These are phyloP conservation scores for Teunomyces funiuensis DNA, from an alignment of 805 yeast species.

Conservation along the genomic window DNA sequence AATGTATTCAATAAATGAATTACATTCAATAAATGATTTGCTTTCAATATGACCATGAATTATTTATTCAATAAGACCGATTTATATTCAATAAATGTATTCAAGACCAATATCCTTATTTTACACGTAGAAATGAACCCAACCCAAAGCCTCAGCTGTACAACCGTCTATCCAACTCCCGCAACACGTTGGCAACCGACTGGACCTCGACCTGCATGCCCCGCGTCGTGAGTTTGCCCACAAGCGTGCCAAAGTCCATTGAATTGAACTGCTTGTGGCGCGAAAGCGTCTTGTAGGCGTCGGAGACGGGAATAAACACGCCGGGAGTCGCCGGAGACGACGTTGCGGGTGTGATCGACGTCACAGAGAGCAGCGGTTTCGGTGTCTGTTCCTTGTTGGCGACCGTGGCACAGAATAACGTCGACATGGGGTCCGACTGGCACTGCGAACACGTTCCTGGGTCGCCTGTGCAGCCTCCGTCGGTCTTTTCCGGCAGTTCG, in stretches of 20 bases:
- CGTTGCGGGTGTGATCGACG: constrained; percentile 8
- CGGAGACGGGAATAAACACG: constrained; percentile 82
- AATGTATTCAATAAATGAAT: too few species aligned
- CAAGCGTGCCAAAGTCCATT: constrained; percentile 72
- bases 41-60: too few species aligned
- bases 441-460: constrained; percentile 88
- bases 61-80: too few species aligned
- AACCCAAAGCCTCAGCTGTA: constrained; percentile 33
- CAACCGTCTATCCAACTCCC: constrained; percentile 75
- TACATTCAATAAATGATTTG: too few species aligned
- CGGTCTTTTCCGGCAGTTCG: constrained; percentile 15
- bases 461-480: constrained; percentile 70
- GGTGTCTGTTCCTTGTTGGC: constrained; percentile 47
- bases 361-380: constrained; percentile 16
- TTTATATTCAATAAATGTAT: too few species aligned
- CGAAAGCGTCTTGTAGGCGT: constrained; percentile 84
- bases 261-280: constrained; percentile 75
- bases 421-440: constrained; percentile 83
- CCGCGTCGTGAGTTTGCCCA: constrained; percentile 71
- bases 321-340: constrained; percentile 25
- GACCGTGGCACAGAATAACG: constrained; percentile 83
- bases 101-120: too few species aligned
- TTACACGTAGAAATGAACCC: constrained; percentile 4
- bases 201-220: constrained; percentile 94
- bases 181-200: constrained; percentile 77